Base-by-base conservation (phyloP, 225 moss, liverwort and hornwort species). In the Pseudoscleropodium purum region DNA sequence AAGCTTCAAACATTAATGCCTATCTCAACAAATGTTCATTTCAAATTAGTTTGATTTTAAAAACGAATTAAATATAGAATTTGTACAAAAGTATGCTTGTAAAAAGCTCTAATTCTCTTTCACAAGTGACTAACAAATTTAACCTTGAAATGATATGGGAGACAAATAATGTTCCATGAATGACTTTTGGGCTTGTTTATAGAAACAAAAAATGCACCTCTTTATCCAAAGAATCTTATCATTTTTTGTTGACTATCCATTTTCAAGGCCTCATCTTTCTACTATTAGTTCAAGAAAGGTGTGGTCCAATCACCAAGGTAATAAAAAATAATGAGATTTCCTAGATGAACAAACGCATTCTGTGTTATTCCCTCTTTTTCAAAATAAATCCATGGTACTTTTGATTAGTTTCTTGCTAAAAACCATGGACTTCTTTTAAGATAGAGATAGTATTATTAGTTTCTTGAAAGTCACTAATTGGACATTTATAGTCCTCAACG, bases 231-330 rank as follows among this genome's bases (percentile, higher is more conserved):
- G 2, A 13, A 20, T 34, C 0, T 51, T 2, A 33, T 33, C 12
- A 51, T 33, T 20, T 49, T 49, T 76, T 33, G 3, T 27, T 9
- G 5, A 33, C 31, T 20, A 20, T 1, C 30, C 18, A 47, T 76
- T 18, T 47, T 0, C 0, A 0, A 49, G 7, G 7, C 75, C 33
- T 31, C 11, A 7, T 18, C 10, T 0, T 18, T 30, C 11, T 1
- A 18, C 0, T 1, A 1, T 4, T 75, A 30, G 3, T 11, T 75
- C 4, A 19, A 75, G 19, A 49, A 47, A 31, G 19, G 4, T 0
- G 0, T 51, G 20, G 7, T 12, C 5, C 20, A 31, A 31, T 49
- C 12, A 49, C 7, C 2, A 49, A 7, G 1, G 13, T 75, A 7
- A 51, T 33, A 49, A 75, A 49, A 54, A 49, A 18, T 31, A 33